A percentile compares a stretch with the other conserved stretches of the same genome.
These are phyloP conservation scores for Chalciporus piperatus DNA, from an alignment of 768 basidiomycete species.

Conservation along the genomic window DNA sequence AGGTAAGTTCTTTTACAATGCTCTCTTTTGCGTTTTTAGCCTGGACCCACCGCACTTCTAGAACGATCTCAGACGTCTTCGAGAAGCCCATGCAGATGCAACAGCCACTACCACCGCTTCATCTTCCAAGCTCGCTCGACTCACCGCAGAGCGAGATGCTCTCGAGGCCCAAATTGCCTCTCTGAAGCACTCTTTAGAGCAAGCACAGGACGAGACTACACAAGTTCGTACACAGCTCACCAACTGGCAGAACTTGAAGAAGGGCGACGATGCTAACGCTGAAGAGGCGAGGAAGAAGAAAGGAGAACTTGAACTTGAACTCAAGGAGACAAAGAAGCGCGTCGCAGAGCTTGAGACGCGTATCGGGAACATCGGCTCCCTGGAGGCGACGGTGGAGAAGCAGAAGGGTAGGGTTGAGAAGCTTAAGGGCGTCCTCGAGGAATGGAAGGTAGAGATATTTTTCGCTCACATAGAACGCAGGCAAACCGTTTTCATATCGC, in stretches of 20 bases:
- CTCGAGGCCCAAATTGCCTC: slow-evolving; percentile 50
- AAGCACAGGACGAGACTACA: slow-evolving; percentile 51
- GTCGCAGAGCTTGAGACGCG: slow-evolving; percentile 30
- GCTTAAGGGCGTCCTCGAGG: slow-evolving; percentile 37
- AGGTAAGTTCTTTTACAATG: slow-evolving; percentile 35
- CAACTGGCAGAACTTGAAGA: slow-evolving; percentile 68
- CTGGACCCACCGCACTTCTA: slow-evolving; percentile 10
- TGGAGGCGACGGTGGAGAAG: slow-evolving; percentile 41
- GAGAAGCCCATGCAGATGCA: slow-evolving; percentile 49
- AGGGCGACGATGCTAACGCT: slow-evolving; percentile 56
- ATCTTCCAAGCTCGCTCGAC: slow-evolving; percentile 53
- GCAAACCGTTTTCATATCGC: background rate
- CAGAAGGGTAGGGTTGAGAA: slow-evolving; percentile 41
- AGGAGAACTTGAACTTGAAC: slow-evolving; percentile 53
- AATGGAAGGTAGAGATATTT: slow-evolving; percentile 44
- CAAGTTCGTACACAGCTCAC: slow-evolving; percentile 63
- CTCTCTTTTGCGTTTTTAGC: background rate
- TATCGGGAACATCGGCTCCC: slow-evolving; percentile 23
- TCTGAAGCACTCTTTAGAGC: slow-evolving; percentile 54
- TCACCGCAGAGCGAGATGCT: slow-evolving; percentile 56
- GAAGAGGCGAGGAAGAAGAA: slow-evolving; percentile 54
- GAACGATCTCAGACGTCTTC: slow-evolving; percentile 43
- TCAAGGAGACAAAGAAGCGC: slow-evolving; percentile 43
- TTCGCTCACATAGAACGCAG: background rate
- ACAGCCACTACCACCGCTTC: slow-evolving; percentile 45